A percentile compares a stretch with the other conserved stretches of the same genome.
These are phyloP conservation scores for Clonostachys rhizophaga DNA, from an alignment of 2,329 filamentous ascomycete genomes.

Conservation along the genomic window DNA sequence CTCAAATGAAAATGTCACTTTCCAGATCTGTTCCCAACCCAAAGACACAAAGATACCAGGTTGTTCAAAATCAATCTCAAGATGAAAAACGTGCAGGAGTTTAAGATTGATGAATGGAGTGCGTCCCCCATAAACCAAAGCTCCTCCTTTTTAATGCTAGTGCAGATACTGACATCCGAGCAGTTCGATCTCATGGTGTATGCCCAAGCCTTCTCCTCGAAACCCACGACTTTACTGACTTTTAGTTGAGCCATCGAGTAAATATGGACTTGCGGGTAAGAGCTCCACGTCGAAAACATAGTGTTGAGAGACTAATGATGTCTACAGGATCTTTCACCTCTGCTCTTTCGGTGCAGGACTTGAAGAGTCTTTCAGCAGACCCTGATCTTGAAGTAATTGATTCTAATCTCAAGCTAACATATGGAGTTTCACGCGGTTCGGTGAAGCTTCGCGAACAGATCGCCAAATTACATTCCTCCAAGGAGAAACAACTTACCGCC, in stretches of 20 bases:
- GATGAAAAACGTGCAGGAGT: background rate
- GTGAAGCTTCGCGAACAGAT: background rate
- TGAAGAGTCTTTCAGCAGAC: background rate
- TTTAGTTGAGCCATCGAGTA: background rate
- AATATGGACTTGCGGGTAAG: background rate
- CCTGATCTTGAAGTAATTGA: background rate
- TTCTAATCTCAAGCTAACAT: background rate
- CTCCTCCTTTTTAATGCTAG: background rate
- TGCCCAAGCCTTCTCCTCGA: no score
- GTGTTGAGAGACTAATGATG: background rate
- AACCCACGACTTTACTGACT: no score
- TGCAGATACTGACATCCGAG: no score
- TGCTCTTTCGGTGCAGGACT: background rate
- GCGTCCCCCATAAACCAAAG: background rate
- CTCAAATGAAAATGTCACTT: no score
- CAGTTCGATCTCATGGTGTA: no score
- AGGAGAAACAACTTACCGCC: constrained; percentile 30
- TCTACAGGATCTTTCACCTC: background rate
- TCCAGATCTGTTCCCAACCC: background rate
- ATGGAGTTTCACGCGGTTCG: background rate
- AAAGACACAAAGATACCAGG: background rate
- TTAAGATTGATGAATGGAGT: background rate
- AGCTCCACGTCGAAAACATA: background rate
- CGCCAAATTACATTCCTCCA: constrained; percentile 11
- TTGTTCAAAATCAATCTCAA: background rate